Evolutionary conservation across 2,329 filamentous ascomycete genomes (phyloP), one percentile per base, ranked within the genome.

Genomic region (Volutella citrinella): DNA sequence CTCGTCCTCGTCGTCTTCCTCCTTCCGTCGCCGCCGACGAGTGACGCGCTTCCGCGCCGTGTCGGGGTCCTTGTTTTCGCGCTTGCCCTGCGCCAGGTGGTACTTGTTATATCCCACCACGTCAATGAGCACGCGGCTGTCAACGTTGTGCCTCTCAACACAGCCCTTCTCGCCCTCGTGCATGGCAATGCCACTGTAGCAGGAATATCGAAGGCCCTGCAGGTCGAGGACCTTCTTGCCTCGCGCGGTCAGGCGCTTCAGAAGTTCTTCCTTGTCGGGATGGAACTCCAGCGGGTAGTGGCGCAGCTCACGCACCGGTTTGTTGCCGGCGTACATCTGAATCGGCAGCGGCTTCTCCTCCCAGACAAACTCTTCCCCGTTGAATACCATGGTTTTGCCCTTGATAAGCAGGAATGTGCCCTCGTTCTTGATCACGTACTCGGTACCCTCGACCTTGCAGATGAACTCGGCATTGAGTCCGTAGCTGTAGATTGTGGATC

Each of bases 41-140:
- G 30, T 36, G 2, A 46, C 35, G 8, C 40, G 38, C 17, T 56
- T 54, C 9, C 43, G 49, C 26, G 48, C 42, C 7, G 49, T 50
- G 3, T 55, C 41, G 1, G 52, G 52, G 29, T 64, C 55, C 21
- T 52, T 54, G 12, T 46, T 51, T 39, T 67, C 64, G 10, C 62
- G 55, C 28, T 54, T 56, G 9, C 59, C 62, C 41, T 56, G 52
- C 0, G 56, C 46, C 4, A 61, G 50, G 20, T 66, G 55, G 40
- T 66, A 60, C 45, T 65, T 68, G 40, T 65, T 64, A 48, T 63
- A 68, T 7, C 68, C 65, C 7, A 57, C 43, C 6, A 64, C 56
- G 25, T 70, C 65, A 25, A 68, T 46, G 12, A 69, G 53, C 17
- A 68, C 52, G 22, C 61, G 49, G 3, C 65, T 56, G 29, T 70